Evolutionary conservation across 164 flowering plant genomes (phyloP).

Genomic region (Protea cynaroides): DNA sequence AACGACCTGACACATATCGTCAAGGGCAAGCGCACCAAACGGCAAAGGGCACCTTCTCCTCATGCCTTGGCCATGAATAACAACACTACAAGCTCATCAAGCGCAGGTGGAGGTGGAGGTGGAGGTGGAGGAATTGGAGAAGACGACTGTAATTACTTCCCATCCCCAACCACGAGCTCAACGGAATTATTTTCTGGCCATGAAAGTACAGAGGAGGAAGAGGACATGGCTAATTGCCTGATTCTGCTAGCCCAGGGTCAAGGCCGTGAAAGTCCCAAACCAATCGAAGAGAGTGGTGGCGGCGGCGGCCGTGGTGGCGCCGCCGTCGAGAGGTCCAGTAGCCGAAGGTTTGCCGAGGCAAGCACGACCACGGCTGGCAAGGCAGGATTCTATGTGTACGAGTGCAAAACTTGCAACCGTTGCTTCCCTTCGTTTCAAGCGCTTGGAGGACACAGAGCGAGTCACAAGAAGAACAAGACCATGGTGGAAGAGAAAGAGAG

Average conservation of each 20-base stretch:
- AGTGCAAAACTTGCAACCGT: slow-evolving; percentile 57
- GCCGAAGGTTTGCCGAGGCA: slow-evolving; percentile 17
- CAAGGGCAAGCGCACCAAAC: slow-evolving; percentile 52
- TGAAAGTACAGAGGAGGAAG: slow-evolving; percentile 38
- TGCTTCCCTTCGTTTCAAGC: slow-evolving; percentile 62
- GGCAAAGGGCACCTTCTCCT: slow-evolving; percentile 30
- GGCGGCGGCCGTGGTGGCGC: too few species aligned
- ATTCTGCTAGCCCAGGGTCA: slow-evolving; percentile 48
- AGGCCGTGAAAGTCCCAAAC: background rate
- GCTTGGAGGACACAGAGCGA: slow-evolving; percentile 63
- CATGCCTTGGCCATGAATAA: slow-evolving; percentile 2
- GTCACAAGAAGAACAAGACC: slow-evolving; percentile 48
- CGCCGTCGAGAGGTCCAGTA: slow-evolving; percentile 4
- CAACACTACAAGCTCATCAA: slow-evolving; percentile 18
- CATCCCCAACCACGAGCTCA: slow-evolving; percentile 13
- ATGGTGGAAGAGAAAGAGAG: background rate
- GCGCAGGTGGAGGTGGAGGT: slow-evolving; percentile 2
- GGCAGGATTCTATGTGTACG: slow-evolving; percentile 32
- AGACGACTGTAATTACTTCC: background rate
- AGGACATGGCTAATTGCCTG: slow-evolving; percentile 57
- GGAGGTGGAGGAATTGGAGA: background rate
- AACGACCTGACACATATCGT: slow-evolving; percentile 10
- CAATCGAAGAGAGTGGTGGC: background rate
- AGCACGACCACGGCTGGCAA: slow-evolving; percentile 14
- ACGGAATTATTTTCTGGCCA: background rate